Evolutionary conservation across 1,284 basidiomycete species (phyloP).

Genomic region (Puccinia hordei): DNA sequence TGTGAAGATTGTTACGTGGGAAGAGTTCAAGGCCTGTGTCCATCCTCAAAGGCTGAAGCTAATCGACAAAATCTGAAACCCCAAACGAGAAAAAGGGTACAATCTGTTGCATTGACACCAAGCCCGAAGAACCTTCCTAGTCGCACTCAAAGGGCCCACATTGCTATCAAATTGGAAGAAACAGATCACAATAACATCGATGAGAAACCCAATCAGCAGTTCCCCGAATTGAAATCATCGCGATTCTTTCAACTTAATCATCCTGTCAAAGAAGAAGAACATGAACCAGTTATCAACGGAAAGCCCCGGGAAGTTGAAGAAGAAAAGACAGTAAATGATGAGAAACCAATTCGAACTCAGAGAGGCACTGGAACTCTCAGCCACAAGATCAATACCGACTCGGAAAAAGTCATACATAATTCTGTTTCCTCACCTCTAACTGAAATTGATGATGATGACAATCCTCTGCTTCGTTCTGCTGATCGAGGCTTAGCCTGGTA

Average conservation of each 20-base stretch:
- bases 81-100: background rate
- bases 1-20: constrained; percentile 72
- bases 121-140: background rate
- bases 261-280: background rate
- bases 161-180: constrained; percentile 22
- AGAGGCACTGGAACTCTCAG: background rate
- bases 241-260: background rate
- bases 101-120: background rate
- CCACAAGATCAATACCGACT: background rate
- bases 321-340: background rate
- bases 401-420: background rate
- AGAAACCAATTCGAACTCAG: background rate
- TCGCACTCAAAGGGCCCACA: constrained; percentile 6
- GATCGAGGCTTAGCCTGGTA: background rate
- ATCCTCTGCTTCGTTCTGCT: background rate
- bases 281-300: background rate
- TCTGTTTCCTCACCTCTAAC: constrained; percentile 20
- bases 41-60: constrained; percentile 53
- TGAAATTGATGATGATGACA: constrained; percentile 13
- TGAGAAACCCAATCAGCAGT: background rate
- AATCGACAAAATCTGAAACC: constrained; percentile 44
- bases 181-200: background rate
- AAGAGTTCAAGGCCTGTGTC: constrained; percentile 60
- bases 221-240: background rate
- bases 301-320: background rate